Conservation (phyloP, 1,284 basidiomycete genomes). For the Leccinum subfulvum region DNA sequence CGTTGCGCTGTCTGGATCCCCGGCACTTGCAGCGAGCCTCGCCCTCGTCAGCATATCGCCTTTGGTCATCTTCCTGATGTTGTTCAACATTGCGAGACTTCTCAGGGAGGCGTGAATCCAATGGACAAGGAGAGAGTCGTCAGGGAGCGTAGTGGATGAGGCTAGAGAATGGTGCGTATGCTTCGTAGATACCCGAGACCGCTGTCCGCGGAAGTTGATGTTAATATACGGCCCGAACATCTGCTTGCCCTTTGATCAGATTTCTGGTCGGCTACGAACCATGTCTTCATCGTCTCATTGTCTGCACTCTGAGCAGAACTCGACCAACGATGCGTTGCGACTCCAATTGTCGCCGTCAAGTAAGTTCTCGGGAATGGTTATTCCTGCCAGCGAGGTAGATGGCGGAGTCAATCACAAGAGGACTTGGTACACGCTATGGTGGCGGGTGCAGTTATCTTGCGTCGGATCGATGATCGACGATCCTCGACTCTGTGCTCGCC, state of each 20-base stretch:
- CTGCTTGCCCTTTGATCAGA: background rate
- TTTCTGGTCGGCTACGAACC: background rate
- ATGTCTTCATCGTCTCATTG: background rate
- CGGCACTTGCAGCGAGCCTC: constrained; percentile 19
- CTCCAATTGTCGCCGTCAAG: background rate
- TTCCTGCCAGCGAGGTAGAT: background rate
- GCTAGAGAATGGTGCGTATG: background rate
- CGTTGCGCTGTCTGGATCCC: constrained; percentile 14
- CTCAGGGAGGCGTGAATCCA: background rate
- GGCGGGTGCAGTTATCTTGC: background rate
- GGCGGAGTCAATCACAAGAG: background rate
- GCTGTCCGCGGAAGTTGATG: background rate
- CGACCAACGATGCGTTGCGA: background rate
- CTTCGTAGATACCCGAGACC: background rate
- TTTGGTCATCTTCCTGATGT: constrained; percentile 3
- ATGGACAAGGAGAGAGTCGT: constrained; percentile 3
- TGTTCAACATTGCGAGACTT: constrained; percentile 4
- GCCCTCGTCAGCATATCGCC: constrained; percentile 20
- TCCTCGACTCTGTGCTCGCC: background rate
- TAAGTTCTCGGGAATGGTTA: background rate
- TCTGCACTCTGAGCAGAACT: background rate
- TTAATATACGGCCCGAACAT: background rate
- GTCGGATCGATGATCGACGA: background rate
- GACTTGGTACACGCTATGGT: background rate
- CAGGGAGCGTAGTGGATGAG: background rate